Evolutionary conservation across 2,329 filamentous ascomycete genomes (phyloP).

Genomic region (Phialemonium atrogriseum): DNA sequence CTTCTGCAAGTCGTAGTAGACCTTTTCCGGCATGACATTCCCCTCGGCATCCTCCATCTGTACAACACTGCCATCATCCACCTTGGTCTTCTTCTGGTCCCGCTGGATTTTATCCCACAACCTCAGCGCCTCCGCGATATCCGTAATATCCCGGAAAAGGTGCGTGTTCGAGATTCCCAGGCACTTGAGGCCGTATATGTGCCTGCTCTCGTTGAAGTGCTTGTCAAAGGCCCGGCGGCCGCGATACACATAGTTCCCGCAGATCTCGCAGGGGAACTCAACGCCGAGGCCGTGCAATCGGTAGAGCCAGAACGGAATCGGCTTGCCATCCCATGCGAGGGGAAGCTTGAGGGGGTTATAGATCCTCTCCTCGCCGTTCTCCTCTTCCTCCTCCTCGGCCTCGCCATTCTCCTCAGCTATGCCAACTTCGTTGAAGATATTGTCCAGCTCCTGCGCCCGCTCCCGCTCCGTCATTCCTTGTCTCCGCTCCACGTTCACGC

Average conservation of each 20-base stretch:
- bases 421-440: slow-evolving; percentile 58
- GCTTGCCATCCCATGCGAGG: slow-evolving; percentile 96
- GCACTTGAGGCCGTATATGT: slow-evolving; percentile 90
- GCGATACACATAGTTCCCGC: slow-evolving; percentile 99
- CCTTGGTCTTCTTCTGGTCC: slow-evolving; percentile 70
- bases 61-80: slow-evolving; percentile 74
- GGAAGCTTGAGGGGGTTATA: slow-evolving; percentile 97
- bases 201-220: slow-evolving; percentile 90
- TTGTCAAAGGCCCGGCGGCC: slow-evolving; percentile 93
- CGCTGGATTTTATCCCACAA: slow-evolving; percentile 91
- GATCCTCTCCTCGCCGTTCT: slow-evolving; percentile 76
- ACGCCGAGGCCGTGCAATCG: slow-evolving; percentile 92
- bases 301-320: slow-evolving; percentile 98
- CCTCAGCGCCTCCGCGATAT: slow-evolving; percentile 78
- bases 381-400: slow-evolving; percentile 60
- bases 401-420: slow-evolving; percentile 32
- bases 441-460: slow-evolving; percentile 86
- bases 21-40: slow-evolving; percentile 98
- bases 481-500: slow-evolving; percentile 90
- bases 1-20: slow-evolving; percentile 91
- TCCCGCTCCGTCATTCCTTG: slow-evolving; percentile 97
- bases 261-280: slow-evolving; percentile 93
- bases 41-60: slow-evolving; percentile 98
- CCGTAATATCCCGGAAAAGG: slow-evolving; percentile 88
- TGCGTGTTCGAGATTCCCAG: slow-evolving; percentile 87